Conservation (phyloP, 257 asterid genomes). For the Ballota nigra region DNA sequence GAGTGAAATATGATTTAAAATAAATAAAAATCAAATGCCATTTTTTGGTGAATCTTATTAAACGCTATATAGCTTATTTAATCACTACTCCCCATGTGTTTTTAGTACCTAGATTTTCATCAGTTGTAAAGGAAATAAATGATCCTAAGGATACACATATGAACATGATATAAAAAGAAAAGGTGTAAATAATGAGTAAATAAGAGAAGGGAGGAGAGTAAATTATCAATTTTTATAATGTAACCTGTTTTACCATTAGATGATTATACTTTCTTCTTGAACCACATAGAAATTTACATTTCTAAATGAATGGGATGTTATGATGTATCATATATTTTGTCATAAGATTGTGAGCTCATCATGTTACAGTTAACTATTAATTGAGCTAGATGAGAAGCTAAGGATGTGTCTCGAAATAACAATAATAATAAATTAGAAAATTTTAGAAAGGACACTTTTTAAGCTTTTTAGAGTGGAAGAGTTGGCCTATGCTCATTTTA, state of each 20-base stretch:
- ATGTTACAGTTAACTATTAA: background rate
- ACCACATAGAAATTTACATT: background rate
- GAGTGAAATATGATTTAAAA: background rate
- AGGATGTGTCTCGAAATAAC: background rate
- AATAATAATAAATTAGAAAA: background rate
- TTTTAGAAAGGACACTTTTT: background rate
- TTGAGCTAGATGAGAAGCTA: too few species aligned
- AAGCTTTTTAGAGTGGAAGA: slow-evolving; percentile 8
- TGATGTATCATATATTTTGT: background rate
- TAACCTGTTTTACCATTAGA: background rate
- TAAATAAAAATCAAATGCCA: background rate
- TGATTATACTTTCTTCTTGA: background rate
- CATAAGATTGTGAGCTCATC: background rate
- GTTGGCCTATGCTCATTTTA: background rate
- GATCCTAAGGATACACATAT: background rate
- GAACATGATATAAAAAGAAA: background rate
- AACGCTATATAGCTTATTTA: background rate
- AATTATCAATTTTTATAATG: background rate
- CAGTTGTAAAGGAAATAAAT: background rate
- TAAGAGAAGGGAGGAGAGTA: background rate
- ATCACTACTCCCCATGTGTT: background rate
- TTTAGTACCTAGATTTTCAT: background rate
- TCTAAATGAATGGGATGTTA: background rate
- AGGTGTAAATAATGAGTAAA: background rate
- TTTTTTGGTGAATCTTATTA: background rate